phyloP scores from a whole-genome alignment of 2,329 filamentous ascomycete genomes.

The Talaromyces piceae region DNA sequence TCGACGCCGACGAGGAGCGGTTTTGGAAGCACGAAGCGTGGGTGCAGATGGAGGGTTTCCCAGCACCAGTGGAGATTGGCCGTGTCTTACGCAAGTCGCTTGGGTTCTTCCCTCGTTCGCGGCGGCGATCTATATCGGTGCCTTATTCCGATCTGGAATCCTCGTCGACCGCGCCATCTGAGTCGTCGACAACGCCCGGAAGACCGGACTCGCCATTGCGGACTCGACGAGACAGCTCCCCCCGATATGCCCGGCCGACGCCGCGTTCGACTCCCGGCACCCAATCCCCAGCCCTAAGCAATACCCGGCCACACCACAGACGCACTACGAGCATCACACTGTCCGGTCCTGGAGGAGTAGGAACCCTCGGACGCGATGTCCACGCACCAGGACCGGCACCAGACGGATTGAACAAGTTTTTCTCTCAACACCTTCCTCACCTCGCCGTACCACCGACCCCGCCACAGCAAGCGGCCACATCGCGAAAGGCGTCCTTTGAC shows the following conservation, averaged over 20 bases:
- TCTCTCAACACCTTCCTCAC: conserved; percentile 73
- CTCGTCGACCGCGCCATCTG: conserved; percentile 26
- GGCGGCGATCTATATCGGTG: conserved; percentile 64
- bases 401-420: conserved; percentile 76
- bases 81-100: conserved; percentile 72
- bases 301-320: conserved; percentile 29
- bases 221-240: conserved; percentile 13
- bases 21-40: conserved; percentile 84
- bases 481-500: conserved; percentile 36
- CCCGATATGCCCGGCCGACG: conserved; percentile 1
- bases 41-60: conserved; percentile 69
- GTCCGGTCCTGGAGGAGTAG: conserved; percentile 78
- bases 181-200: conserved; percentile 18
- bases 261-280: conserved; percentile 2
- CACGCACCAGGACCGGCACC: conserved; percentile 61
- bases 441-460: conserved; percentile 63
- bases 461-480: conserved; percentile 44
- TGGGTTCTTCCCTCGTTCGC: conserved; percentile 84
- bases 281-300: conserved; percentile 4
- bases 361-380: conserved; percentile 59
- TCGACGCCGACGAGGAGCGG: conserved; percentile 50
- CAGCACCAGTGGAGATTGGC: conserved; percentile 72
- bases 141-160: conserved; percentile 54
- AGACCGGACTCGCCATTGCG: conserved; percentile 17
- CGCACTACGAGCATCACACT: conserved; percentile 52